Evolutionary conservation across 768 basidiomycete species (phyloP), one percentile per base, ranked within the genome.

Genomic region (Pleurotus citrinopileatus): DNA sequence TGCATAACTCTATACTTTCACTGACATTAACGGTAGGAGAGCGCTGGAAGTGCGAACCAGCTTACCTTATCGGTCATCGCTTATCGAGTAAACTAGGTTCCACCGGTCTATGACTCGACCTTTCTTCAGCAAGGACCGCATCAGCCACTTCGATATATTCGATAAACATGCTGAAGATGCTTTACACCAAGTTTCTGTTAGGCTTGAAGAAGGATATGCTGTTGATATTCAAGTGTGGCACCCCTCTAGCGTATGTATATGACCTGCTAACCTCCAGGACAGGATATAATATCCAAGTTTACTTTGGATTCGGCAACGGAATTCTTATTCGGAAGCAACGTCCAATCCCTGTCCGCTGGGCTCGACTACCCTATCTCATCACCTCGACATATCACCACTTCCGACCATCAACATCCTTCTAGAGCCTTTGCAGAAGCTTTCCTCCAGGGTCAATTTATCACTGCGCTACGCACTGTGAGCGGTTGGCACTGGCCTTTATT

Each of bases 261-360:
- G 15, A 40, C 2, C 38, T 40, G 10, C 17, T 40, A 19, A 40
- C 17, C 10, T n/a, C 17, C 7, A 40, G 32, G 10, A 34, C 36
- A 76, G 73, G 77, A 80, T 57, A 57, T 77, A 25, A 72, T 69
- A 8, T 68, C 69, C 2, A 71, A 76, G 1, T 85, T 86, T 63
- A 84, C 85, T 0, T 69, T 87, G 13, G 86, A 87, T 66, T 78
- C 82, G 1, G 83, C 83, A 2, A 80, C 82, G 0, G 78, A 82
- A 51, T 84, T 82, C 59, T 73, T 87, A 17, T 84, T 86, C 56
- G 80, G 78, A 4, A 68, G 71, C 27, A 73, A 76, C 58, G 79
- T 85, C 9, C 60, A 73, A 51, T 78, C 75, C 5, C 74, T 85
- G 27, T 68, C 70, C 0, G 75, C 74, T 1, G 77, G 75, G 3